phyloP scores from a whole-genome alignment of 768 basidiomycete species.

The Sutorius australiensis region DNA sequence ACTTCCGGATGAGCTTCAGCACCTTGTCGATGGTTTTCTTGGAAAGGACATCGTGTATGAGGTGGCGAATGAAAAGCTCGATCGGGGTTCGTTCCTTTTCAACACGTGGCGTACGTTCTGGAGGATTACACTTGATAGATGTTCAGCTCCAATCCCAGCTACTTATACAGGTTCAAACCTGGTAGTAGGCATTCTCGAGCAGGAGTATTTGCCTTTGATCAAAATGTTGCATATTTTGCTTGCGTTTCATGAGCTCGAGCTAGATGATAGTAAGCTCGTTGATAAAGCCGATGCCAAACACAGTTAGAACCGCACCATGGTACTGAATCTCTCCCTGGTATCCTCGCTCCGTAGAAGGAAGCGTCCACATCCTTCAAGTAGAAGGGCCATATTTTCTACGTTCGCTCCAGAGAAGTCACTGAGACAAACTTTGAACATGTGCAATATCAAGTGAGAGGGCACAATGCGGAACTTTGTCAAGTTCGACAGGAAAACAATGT shows the following conservation, averaged over 20 bases:
- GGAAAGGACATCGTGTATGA: conserved; percentile 90
- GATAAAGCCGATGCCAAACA: not conserved
- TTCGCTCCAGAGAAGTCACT: conserved; percentile 94
- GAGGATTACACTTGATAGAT: conserved; percentile 81
- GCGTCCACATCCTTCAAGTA: conserved; percentile 92
- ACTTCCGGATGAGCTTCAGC: conserved; percentile 84
- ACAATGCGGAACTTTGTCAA: conserved; percentile 95
- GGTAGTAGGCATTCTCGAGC: conserved; percentile 97
- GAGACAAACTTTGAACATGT: conserved; percentile 95
- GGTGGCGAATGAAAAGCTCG: conserved; percentile 91
- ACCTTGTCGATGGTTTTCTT: conserved; percentile 97
- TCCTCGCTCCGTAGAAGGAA: conserved; percentile 86
- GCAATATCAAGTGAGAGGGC: conserved; percentile 86
- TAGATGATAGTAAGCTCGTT: conserved; percentile 32
- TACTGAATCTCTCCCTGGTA: conserved; percentile 79
- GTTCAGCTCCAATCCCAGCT: conserved; percentile 9
- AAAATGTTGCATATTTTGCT: conserved; percentile 89
- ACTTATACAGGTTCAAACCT: conserved; percentile 44
- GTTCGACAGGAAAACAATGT: conserved; percentile 82
- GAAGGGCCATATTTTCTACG: conserved; percentile 86
- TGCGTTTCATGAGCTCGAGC: conserved; percentile 93
- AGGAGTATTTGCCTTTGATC: conserved; percentile 86
- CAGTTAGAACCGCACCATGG: conserved; percentile 58
- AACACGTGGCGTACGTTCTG: conserved; percentile 82
- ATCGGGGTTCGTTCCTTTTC: conserved; percentile 83